These are phyloP conservation scores for Hypoxylon sp. DNA, from an alignment of 2,329 filamentous ascomycete genomes.

Conservation along the genomic window DNA sequence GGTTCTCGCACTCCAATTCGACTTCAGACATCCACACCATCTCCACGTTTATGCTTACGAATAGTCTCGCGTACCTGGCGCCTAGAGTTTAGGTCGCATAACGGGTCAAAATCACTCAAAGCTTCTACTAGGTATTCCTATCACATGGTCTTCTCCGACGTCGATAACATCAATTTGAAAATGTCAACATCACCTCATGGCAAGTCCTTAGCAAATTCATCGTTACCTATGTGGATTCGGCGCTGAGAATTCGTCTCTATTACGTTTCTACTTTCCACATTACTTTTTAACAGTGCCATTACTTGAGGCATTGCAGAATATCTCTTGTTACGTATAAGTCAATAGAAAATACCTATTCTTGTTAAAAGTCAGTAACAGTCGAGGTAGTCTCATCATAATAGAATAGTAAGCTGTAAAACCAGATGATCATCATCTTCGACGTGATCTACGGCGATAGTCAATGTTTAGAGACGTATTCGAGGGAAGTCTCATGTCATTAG, in stretches of 20 bases:
- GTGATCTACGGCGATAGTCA: conserved; percentile 3
- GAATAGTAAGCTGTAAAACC: background rate
- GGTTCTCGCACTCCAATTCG: conserved; percentile 40
- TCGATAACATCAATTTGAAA: conserved; percentile 29
- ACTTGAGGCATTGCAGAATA: background rate
- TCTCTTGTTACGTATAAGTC: background rate
- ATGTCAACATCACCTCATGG: conserved; percentile 15
- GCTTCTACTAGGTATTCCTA: conserved; percentile 29
- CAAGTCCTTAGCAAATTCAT: conserved; percentile 9
- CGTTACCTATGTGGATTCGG: background rate
- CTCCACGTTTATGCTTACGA: conserved; percentile 45
- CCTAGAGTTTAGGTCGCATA: conserved; percentile 42
- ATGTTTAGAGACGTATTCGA: conserved; percentile 5
- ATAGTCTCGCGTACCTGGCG: conserved; percentile 47
- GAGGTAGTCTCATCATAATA: background rate
- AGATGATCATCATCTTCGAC: background rate
- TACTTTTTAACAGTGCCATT: conserved; percentile 9
- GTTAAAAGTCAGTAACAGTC: background rate
- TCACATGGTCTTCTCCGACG: conserved; percentile 38
- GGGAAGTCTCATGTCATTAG: conserved; percentile 4
- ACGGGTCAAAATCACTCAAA: conserved; percentile 29
- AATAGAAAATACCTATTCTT: conserved; percentile 6
- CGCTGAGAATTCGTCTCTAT: background rate
- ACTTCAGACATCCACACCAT: conserved; percentile 40
- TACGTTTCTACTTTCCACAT: background rate